Evolutionary conservation across 176 grass and related monocot species (phyloP), one percentile per base, ranked within the genome.

Genomic region (Luzula sylvatica): DNA sequence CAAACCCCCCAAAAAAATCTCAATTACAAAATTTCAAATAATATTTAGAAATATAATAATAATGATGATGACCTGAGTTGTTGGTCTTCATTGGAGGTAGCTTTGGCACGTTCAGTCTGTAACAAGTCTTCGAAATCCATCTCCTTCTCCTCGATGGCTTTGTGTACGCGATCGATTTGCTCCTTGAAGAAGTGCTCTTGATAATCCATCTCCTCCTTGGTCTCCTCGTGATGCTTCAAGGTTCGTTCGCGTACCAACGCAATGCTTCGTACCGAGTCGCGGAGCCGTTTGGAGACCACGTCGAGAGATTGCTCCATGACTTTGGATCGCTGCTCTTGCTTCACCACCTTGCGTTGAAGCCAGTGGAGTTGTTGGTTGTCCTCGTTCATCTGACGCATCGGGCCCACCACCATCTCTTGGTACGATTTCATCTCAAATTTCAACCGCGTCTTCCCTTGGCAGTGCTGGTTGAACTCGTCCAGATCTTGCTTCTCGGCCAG

Each of bases 341-440:
- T 86, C 49, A 75, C 81, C 26, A 82, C 46, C 38, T 71, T 86
- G 44, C 78, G 79, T 68, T 77, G 81, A 20, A 90, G 61, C 53
- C 52, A 77, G 63, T 75, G 50, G 9, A 98, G 58, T 15, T 77
- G 51, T n/a, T 98, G 85, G 45, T 89, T 96, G 11, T 96, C 85
- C 62, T 89, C 85, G 40, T 56, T 83, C 92, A 96, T 96, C 46
- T 89, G 67, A 38, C 78, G 81, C 92, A 98, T 74, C 12, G 63
- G 78, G 11, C 46, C 55, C 11, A 98, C 85, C 64, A 98, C 81
- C 92, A 80, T 90, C 65, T 98, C 81, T 39, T 90, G 76, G 52
- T 98, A 82, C 55, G 92, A 98, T 65, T 14, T 82, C 77, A 80
- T 52, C 15, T 98, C 85, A 4, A 82, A 90, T 55, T 82, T 90